Conservation (phyloP, 139 green algal species). For the Eudorina sp. region DNA sequence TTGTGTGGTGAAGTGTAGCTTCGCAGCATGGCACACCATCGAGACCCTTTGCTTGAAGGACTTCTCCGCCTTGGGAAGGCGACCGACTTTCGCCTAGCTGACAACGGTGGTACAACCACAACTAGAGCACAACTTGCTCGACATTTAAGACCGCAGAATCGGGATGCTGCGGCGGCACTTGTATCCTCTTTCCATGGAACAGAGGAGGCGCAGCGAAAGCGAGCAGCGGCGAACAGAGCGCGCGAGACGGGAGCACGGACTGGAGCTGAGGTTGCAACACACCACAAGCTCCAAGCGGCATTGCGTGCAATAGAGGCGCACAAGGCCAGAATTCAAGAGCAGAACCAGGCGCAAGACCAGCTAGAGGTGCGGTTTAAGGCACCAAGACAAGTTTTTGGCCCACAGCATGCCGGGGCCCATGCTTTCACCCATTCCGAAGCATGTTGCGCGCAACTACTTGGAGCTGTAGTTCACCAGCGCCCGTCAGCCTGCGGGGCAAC, state of each 20-base stretch:
- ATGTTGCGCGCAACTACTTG: no score
- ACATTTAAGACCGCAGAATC: neutral
- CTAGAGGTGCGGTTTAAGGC: slow-evolving; percentile 16
- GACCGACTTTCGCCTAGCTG: slow-evolving; percentile 1
- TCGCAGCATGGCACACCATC: neutral
- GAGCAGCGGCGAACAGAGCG: neutral
- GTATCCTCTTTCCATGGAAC: neutral
- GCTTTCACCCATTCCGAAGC: no score
- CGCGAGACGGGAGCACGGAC: neutral
- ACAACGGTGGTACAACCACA: neutral
- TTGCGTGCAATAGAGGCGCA: neutral
- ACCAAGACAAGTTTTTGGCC: no score
- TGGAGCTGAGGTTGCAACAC: neutral
- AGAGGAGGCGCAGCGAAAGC: neutral
- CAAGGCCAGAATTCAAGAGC: neutral
- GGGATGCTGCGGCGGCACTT: neutral
- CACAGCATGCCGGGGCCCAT: no score
- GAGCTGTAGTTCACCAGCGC: no score
- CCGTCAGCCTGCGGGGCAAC: no score
- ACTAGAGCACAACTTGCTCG: neutral
- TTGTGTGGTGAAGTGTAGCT: neutral
- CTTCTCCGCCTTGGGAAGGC: neutral
- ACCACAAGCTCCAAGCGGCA: neutral
- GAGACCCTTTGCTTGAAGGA: slow-evolving; percentile 7
- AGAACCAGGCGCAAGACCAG: slow-evolving; percentile 21